Percentiles rank a stretch among this genome's conserved stretches.
phyloP scores from a whole-genome alignment of 2,329 filamentous ascomycete genomes.

The Sphaceloma murrayae region DNA sequence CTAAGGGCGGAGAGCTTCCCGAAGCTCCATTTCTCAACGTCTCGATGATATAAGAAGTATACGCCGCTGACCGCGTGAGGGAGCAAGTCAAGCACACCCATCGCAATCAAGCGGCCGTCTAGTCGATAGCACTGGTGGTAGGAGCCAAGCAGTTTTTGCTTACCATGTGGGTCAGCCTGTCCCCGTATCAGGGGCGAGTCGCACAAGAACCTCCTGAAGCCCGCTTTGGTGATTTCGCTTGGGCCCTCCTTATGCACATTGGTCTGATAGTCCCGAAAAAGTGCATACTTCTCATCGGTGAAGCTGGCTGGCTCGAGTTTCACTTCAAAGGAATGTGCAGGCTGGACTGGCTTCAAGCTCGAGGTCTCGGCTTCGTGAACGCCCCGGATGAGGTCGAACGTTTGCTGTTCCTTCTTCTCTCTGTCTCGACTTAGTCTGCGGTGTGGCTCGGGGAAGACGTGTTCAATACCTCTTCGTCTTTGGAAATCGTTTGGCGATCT shows the following conservation, averaged over 20 bases:
- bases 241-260: constrained; percentile 60
- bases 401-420: constrained; percentile 51
- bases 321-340: constrained; percentile 58
- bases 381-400: constrained; percentile 57
- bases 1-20: constrained; percentile 67
- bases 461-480: constrained; percentile 51
- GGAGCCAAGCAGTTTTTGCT: constrained; percentile 53
- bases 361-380: constrained; percentile 59
- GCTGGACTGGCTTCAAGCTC: constrained; percentile 42
- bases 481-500: constrained; percentile 55
- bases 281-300: constrained; percentile 62
- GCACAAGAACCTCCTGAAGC: constrained; percentile 67
- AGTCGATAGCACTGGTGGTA: constrained; percentile 76
- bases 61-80: constrained; percentile 71
- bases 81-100: constrained; percentile 67
- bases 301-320: constrained; percentile 61
- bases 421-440: constrained; percentile 26
- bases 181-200: constrained; percentile 52
- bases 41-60: constrained; percentile 73
- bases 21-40: constrained; percentile 58
- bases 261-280: constrained; percentile 68
- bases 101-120: constrained; percentile 64
- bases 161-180: constrained; percentile 40
- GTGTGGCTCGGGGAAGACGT: background rate
- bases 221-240: constrained; percentile 47